Conservation (phyloP, 2,329 filamentous ascomycete genomes). For the Xylariaceae sp. region DNA sequence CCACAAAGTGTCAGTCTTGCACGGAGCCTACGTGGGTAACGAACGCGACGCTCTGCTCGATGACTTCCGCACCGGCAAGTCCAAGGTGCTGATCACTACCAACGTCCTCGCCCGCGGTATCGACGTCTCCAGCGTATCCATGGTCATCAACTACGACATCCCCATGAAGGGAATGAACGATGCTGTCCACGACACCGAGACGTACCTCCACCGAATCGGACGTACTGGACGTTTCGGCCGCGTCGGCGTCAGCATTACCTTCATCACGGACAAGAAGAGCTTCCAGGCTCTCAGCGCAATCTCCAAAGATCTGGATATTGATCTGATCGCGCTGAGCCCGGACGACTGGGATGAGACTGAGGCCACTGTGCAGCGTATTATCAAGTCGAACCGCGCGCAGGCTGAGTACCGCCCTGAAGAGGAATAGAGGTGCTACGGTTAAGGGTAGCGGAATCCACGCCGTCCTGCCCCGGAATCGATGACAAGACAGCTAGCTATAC, state of each 20-base stretch:
- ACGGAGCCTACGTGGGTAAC: conserved; percentile 79
- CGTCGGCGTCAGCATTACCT: conserved; percentile 92
- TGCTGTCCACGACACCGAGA: conserved; percentile 84
- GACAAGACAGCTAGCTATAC: too few relatives aligned
- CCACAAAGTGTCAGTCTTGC: conserved; percentile 86
- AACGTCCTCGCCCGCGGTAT: conserved; percentile 96
- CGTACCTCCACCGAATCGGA: conserved; percentile 96
- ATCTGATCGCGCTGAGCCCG: conserved; percentile 77
- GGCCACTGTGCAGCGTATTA: conserved; percentile 74
- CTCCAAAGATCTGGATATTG: conserved; percentile 73
- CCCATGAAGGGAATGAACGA: conserved; percentile 75
- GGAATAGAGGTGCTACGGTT: too few relatives aligned
- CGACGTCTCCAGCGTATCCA: conserved; percentile 84
- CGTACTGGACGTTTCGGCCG: conserved; percentile 95
- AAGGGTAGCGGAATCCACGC: too few relatives aligned
- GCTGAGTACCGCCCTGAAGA: conserved; percentile 38
- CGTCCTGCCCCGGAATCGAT: too few relatives aligned
- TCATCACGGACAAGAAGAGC: conserved; percentile 83
- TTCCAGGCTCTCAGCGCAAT: conserved; percentile 80
- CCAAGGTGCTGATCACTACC: conserved; percentile 96
- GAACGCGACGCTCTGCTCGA: conserved; percentile 83
- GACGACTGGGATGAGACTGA: conserved; percentile 91
- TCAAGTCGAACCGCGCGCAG: conserved; percentile 67
- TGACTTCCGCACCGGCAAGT: conserved; percentile 78
- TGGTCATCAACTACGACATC: conserved; percentile 97